Evolutionary conservation across 345 rosid genomes (phyloP), one percentile per base, ranked within the genome.

Genomic region (Rhizophora mangle): DNA sequence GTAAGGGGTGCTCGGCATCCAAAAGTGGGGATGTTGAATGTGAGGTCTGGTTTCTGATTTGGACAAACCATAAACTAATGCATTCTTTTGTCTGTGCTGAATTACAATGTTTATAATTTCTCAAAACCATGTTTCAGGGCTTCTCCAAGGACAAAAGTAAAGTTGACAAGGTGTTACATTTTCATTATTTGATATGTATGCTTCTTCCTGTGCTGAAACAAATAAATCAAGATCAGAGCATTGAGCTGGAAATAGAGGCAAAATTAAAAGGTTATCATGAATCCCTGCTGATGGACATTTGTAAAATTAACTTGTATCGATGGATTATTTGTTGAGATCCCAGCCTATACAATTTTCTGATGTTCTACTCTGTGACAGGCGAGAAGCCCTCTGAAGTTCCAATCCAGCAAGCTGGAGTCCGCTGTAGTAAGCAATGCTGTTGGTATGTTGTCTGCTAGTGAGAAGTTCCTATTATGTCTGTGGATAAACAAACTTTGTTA

Each of bases 161-260:
- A 72, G 88, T 88, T 64, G 84, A 84, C 72, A 84, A 85, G 76
- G 89, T 92, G 73, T 70, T 90, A 64, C 79, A 84, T 81, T 84
- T 88, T 72, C 99, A 90, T 81, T 87, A 92, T 73, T 81, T 91
- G 78, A 86, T 87, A 75, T 95, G 96, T 77, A 77, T 87, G 89
- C 93, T 95, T 78, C 99, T 95, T 83, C 98, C 99, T 69, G 81
- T 88, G 39, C 66, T 95, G 66, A 92, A 85, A 69, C 82, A 83
- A 83, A 83, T 95, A 76, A 89, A 92, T 70, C 80, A 83, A 76
- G 90, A 86, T 60, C 86, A 78, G 58, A 80, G 75, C 64, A 67
- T 76, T 58, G 92, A 90, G 85, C 71, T 85, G 63, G 91, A 87
- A 67, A 76, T 79, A 15, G 99, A 90, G 79, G 90, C 85, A 68